phyloP scores from a whole-genome alignment of 176 grass and related monocot genomes.

The Zoysia japonica region DNA sequence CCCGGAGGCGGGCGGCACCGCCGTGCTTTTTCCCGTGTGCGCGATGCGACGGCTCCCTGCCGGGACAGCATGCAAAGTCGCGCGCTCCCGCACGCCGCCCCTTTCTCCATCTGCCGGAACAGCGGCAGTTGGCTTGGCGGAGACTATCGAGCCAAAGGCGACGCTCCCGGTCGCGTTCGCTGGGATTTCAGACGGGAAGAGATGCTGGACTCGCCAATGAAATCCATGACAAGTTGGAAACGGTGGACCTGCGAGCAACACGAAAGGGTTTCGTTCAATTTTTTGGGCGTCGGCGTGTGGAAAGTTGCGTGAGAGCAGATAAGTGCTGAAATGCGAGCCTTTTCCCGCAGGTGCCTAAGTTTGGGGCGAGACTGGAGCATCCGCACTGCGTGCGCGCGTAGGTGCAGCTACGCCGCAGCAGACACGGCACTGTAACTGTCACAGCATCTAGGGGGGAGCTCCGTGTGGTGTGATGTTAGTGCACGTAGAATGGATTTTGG shows the following conservation, averaged over 20 bases:
- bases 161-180: background rate
- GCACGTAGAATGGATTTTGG: background rate
- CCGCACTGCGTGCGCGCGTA: background rate
- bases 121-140: background rate
- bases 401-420: background rate
- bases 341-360: background rate
- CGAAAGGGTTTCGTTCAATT: background rate
- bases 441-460: slow-evolving; percentile 11
- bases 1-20: background rate
- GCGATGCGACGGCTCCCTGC: background rate
- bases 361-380: background rate
- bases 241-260: background rate
- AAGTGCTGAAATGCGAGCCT: background rate
- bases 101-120: background rate
- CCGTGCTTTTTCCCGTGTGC: background rate
- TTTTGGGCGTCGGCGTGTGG: background rate
- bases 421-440: slow-evolving; percentile 24
- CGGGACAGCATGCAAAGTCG: background rate
- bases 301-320: background rate
- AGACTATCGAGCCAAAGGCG: background rate
- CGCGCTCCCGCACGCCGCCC: background rate
- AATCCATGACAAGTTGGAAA: background rate
- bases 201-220: background rate
- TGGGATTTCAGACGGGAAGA: background rate
- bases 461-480: slow-evolving; percentile 17